phyloP scores from a whole-genome alignment of 768 basidiomycete genomes.

The Podaxis mareebaensis region DNA sequence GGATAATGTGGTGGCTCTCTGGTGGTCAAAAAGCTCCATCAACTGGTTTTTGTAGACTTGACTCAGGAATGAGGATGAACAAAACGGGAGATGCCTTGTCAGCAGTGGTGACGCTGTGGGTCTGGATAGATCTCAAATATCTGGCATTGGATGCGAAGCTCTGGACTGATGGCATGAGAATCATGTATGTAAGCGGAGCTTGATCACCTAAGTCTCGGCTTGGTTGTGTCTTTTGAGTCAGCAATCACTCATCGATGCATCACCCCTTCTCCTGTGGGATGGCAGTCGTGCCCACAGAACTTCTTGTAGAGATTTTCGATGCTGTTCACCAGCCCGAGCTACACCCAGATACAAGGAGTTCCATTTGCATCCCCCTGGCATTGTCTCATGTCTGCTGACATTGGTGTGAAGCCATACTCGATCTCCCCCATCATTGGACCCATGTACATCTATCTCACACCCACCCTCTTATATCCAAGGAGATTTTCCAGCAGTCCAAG shows the following conservation, averaged over 20 bases:
- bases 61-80: no score
- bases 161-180: not conserved
- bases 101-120: no score
- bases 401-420: slow-evolving; percentile 4
- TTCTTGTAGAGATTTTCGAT: slow-evolving; percentile 10
- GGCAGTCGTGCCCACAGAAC: slow-evolving; percentile 2
- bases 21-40: no score
- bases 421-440: slow-evolving; percentile 9
- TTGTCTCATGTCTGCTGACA: slow-evolving; percentile 6
- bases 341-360: slow-evolving; percentile 4
- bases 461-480: not conserved
- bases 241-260: not conserved
- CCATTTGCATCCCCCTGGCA: not conserved
- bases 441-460: slow-evolving; percentile 8
- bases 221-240: no score
- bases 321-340: not conserved
- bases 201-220: not conserved
- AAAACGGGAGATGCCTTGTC: no score
- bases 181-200: not conserved
- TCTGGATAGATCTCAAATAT: no score
- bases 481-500: not conserved
- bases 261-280: not conserved
- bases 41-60: no score
- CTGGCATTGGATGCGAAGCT: no score
- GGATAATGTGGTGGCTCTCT: no score